Base-by-base conservation (phyloP, 164 flowering plant genomes). In the Vitis rotundifolia region DNA sequence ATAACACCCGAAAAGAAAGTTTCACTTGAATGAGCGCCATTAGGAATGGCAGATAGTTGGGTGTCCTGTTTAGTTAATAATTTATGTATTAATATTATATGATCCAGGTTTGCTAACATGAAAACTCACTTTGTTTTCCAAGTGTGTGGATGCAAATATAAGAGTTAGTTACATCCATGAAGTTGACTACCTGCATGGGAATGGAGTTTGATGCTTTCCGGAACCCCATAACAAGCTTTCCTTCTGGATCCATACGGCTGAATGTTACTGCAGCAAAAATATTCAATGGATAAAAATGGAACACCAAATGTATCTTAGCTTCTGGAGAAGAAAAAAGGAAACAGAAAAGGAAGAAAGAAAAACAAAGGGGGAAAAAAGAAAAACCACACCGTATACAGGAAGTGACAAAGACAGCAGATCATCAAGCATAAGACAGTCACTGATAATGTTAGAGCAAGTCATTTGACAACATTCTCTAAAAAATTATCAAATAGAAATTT, bases 181-280 rank as follows among this genome's bases (percentile, higher is more conserved):
- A 37, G 5, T 3, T 37, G 44, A 37, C 70, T 81, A 88, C 92
- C 90, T 87, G 89, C 76, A 79, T 50, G 29, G 74, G 26, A 53
- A 59, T 29, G 68, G 88, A 71, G 68, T 72, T 75, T 73, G 89
- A 63, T 71, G 93, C 92, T 83, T 88, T 91, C 15, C 98, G 85
- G 71, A 83, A 87, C 5, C 97, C 97, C 87, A 93, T 89, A 57
- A 93, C 87, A 76, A 93, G 92, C 66, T 88, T 87, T 44, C 97
- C 92, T 75, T 85, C 94, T 29, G 98, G 98, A 72, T 91, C 96
- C 70, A 86, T 86, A 19, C 98, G 82, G 78, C 94, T 91, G 71
- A 91, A 91, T 58, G 85, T 91, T 62, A 91, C 98, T 92, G 85
- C 60, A 77, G 56, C 9, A 57, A 61, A 68, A 31, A 69, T 31